A percentile compares a stretch with the other conserved stretches of the same genome.
phyloP scores from a whole-genome alignment of 2,329 filamentous ascomycete genomes.

The Diaporthe vaccinii region DNA sequence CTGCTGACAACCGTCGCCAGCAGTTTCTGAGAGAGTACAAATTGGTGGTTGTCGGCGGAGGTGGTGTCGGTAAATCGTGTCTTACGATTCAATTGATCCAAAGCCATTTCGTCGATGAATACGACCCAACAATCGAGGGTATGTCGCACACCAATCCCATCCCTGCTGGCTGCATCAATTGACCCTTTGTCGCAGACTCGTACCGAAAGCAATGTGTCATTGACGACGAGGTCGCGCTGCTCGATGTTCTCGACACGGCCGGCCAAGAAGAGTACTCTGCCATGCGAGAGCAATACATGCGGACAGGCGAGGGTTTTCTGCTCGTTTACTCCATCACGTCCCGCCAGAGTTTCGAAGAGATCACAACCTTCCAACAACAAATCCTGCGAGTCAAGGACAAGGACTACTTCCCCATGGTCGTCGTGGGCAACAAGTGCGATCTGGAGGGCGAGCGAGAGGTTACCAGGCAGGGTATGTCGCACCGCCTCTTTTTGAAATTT shows the following conservation, averaged over 20 bases:
- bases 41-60: constrained; percentile 95
- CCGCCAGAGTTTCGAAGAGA: constrained; percentile 97
- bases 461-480: constrained; percentile 83
- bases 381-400: constrained; percentile 99
- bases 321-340: constrained; percentile 99
- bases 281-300: constrained; percentile 99
- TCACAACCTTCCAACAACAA: constrained; percentile 98
- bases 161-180: constrained; percentile 43
- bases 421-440: constrained; percentile 99
- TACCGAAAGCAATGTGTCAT: constrained; percentile 99
- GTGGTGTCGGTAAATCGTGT: constrained; percentile 99
- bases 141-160: constrained; percentile 49
- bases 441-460: constrained; percentile 93
- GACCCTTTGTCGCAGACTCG: constrained; percentile 75
- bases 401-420: constrained; percentile 99
- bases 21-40: constrained; percentile 94
- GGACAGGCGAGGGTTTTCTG: constrained; percentile 97
- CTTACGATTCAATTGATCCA: constrained; percentile 97
- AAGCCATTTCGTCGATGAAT: constrained; percentile 99
- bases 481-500: constrained; percentile 18
- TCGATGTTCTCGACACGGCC: constrained; percentile 98
- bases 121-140: constrained; percentile 99
- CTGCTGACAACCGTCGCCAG: constrained; percentile 32
- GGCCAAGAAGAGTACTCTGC: constrained; percentile 99
- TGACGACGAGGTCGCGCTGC: constrained; percentile 96